Conservation (phyloP, 106 monocot species). For the Triglochin maritima region DNA sequence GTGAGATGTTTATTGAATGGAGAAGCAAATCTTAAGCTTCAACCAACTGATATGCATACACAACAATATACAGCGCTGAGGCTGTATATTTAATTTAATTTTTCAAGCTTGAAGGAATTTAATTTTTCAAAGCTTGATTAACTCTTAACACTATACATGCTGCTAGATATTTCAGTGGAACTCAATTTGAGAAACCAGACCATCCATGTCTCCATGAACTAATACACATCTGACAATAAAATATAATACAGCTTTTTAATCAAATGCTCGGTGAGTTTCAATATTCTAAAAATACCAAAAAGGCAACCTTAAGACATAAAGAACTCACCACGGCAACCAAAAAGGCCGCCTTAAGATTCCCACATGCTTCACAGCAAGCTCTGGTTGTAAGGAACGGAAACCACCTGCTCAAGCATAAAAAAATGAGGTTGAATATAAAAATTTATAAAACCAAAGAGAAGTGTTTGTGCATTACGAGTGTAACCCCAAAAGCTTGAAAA, state of each 20-base stretch:
- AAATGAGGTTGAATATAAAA: background rate
- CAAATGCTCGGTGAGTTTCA: background rate
- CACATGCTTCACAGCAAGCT: conserved; percentile 97
- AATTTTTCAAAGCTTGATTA: background rate
- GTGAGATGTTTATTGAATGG: no score
- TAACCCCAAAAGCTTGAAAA: no score
- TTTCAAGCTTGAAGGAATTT: no score
- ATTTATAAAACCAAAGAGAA: no score
- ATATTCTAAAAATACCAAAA: background rate
- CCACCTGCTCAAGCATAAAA: conserved; percentile 44
- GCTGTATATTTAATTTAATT: no score
- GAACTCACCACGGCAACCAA: conserved; percentile 89
- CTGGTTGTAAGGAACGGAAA: conserved; percentile 91
- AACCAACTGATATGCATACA: no score
- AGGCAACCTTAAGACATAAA: conserved; percentile 1
- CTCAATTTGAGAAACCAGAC: no score
- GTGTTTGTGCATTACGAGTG: no score
- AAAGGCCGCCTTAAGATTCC: conserved; percentile 92
- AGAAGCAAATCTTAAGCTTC: no score
- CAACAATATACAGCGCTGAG: no score
- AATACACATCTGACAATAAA: background rate
- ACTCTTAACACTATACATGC: background rate
- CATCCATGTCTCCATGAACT: background rate
- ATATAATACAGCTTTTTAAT: background rate
- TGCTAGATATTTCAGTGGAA: no score